phyloP scores from a whole-genome alignment of 1,139 yeast species.

The Debaryomyces coudertii region DNA sequence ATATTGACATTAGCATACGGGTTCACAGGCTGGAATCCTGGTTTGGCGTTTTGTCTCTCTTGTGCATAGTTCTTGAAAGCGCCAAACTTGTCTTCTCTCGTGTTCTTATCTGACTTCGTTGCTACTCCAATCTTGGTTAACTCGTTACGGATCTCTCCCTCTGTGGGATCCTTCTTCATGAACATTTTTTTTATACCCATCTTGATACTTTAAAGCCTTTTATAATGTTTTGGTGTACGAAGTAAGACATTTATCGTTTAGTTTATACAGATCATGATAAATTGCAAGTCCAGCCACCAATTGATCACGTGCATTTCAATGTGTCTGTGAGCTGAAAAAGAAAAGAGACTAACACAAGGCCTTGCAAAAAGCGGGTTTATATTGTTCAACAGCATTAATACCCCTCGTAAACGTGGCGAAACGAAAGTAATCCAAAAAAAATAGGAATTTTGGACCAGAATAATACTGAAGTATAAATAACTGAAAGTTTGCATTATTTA shows the following conservation, averaged over 20 bases:
- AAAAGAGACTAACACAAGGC: constrained; percentile 1
- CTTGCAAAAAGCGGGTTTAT: background rate
- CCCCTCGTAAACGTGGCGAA: background rate
- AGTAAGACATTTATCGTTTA: background rate
- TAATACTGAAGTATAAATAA: background rate
- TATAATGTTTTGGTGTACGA: background rate
- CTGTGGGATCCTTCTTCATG: constrained; percentile 64
- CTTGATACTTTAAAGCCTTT: background rate
- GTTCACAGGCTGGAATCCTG: constrained; percentile 52
- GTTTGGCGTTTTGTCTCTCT: constrained; percentile 42
- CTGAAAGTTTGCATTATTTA: background rate
- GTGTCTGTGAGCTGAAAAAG: constrained; percentile 2
- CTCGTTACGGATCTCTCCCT: constrained; percentile 54
- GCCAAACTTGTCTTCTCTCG: constrained; percentile 59
- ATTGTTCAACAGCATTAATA: background rate
- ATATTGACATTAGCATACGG: constrained; percentile 45
- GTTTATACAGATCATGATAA: constrained; percentile 1
- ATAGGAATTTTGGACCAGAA: background rate
- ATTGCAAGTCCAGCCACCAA: background rate
- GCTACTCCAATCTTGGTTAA: constrained; percentile 57
- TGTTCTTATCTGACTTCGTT: constrained; percentile 38
- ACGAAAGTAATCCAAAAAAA: background rate
- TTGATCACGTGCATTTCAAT: background rate
- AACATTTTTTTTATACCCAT: constrained; percentile 59
- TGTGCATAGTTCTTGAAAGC: constrained; percentile 67